Conservation (phyloP, 2,329 filamentous ascomycete species). For the Penicillium sumatraense region DNA sequence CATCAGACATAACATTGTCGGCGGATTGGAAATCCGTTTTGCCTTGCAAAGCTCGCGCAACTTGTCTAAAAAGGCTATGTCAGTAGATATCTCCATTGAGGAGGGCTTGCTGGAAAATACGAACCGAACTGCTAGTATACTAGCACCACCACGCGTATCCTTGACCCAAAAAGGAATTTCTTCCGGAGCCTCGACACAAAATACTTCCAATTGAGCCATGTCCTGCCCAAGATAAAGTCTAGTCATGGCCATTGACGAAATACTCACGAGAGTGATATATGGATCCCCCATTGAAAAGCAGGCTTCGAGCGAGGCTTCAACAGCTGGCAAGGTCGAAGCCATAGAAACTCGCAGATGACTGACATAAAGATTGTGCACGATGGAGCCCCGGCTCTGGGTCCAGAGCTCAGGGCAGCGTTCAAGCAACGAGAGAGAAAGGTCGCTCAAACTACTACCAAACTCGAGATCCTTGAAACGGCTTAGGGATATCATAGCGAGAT, state of each 20-base stretch:
- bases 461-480: constrained; percentile 63
- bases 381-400: constrained; percentile 60
- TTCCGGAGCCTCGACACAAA: constrained; percentile 60
- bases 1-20: constrained; percentile 58
- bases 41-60: constrained; percentile 63
- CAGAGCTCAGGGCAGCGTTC: constrained; percentile 58
- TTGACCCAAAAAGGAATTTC: constrained; percentile 62
- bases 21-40: constrained; percentile 59
- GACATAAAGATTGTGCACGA: constrained; percentile 64
- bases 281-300: constrained; percentile 63
- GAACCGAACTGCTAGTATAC: constrained; percentile 56
- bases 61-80: constrained; percentile 48
- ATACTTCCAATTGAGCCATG: constrained; percentile 61
- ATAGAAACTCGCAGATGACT: constrained; percentile 63
- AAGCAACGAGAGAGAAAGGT: constrained; percentile 58
- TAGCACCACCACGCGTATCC: constrained; percentile 63
- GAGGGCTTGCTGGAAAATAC: constrained; percentile 2
- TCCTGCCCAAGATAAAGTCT: constrained; percentile 63
- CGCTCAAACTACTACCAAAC: constrained; percentile 58
- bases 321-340: constrained; percentile 54
- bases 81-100: not conserved
- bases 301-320: constrained; percentile 61
- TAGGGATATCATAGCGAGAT: constrained; percentile 61
- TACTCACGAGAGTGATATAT: constrained; percentile 61
- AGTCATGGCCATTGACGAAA: constrained; percentile 62